phyloP scores from a whole-genome alignment of 2,329 filamentous ascomycete genomes.

The Ophiostoma triangulosporum region DNA sequence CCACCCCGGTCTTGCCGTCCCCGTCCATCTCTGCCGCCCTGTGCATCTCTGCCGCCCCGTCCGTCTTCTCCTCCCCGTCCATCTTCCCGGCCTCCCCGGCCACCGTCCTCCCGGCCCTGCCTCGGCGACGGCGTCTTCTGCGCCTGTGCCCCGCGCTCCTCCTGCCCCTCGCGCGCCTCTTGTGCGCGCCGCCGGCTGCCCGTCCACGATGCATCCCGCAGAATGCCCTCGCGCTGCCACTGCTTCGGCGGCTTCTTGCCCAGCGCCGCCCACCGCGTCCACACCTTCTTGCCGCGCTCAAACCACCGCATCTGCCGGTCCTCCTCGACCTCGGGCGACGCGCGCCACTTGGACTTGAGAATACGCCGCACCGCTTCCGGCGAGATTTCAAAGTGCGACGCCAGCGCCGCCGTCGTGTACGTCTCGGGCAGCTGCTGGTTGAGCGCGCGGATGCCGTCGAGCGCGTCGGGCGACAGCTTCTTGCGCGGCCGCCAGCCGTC shows the following conservation, averaged over 20 bases:
- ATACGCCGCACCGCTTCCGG: constrained; percentile 80
- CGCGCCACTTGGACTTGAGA: constrained; percentile 63
- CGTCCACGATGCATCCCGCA: constrained; percentile 13
- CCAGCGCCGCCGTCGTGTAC: constrained; percentile 62
- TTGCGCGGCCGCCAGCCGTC: constrained; percentile 74
- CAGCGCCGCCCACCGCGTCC: constrained; percentile 44
- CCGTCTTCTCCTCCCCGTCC: background rate
- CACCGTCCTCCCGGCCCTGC: background rate
- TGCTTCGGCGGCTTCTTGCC: constrained; percentile 47
- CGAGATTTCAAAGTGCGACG: constrained; percentile 72
- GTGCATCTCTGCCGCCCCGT: background rate
- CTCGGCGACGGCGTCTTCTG: background rate
- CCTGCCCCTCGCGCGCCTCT: background rate
- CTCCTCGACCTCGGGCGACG: constrained; percentile 41
- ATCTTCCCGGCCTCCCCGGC: background rate
- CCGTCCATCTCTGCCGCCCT: background rate
- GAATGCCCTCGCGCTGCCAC: constrained; percentile 41
- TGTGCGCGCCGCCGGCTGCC: constrained; percentile 6
- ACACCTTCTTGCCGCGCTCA: constrained; percentile 44
- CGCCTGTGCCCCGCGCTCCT: background rate
- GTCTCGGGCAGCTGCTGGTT: constrained; percentile 62
- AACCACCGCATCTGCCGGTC: constrained; percentile 48
- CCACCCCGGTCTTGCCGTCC: no score
- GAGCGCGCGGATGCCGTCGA: constrained; percentile 78
- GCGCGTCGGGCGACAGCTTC: constrained; percentile 77